Base-by-base conservation (phyloP, 192 early-diverging fungal species). In the Funneliformis geosporum region DNA sequence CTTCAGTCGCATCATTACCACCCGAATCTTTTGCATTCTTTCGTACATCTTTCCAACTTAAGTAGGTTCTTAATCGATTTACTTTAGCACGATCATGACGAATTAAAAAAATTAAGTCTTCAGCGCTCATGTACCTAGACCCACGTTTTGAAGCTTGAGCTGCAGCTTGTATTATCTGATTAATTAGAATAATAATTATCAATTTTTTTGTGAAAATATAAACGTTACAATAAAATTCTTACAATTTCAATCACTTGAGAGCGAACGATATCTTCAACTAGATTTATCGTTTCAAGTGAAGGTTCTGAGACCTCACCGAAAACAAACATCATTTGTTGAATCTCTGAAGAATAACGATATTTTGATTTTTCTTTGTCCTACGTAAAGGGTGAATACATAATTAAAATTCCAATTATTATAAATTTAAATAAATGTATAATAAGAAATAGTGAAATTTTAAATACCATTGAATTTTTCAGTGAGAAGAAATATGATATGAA, bases 261-360 rank as follows among this genome's bases (percentile, higher is more conserved):
- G 40, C 94, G 88, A 27, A 96, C 95, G 83, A 99, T 96, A 79
- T 99, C 98, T 81, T 99, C 98, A 2, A 98, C 95, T 8, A 99
- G 89, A 78, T 89, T 88, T 21, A 94, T 93, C 0, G 97, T 97
- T 62, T 98, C 98, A 1, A 89, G 88, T 27, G 93, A 87, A 43
- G 98, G 95, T 82, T 97, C 96, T 43, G 89, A 85, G 50, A 97
- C 93, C 81, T 99, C 97, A 46, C 97, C 97, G 90, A 95, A 95
- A 40, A 98, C 98, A 88, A 96, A 99, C 98, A 99, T 99, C 97
- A 99, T 99, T 89, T 97, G 94, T 83, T 93, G 91, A 78, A 96
- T 96, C 83, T 96, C 95, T 28, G 87, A 91, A 43, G 89, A 88
- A 81, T 94, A 94, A 44, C 85, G 78, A 73, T 86, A 86, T 47